Evolutionary conservation across 352 stramenopile genomes (phyloP), one percentile per base, ranked within the genome.

Genomic region (Plasmopara muralis): DNA sequence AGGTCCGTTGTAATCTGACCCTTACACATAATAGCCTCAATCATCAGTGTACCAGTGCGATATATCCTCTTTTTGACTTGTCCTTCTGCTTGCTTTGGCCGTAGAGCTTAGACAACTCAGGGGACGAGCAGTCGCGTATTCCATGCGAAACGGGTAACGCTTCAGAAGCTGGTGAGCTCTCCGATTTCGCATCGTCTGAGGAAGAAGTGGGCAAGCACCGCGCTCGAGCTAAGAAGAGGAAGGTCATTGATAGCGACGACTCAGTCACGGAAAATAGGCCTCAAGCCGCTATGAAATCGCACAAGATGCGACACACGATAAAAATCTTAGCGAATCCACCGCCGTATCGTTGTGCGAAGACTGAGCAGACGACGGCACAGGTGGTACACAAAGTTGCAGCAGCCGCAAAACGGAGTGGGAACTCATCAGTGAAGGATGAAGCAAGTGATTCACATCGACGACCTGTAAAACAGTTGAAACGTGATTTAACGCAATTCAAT

Each of bases 401-500:
- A 37, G 37, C 37, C 34, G 53, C 67, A 35, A 65, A 72, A 28
- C 47, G 52, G 13, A 50, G 52, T 18, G 43, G 42, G 13, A 62
- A 54, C 25, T 20, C 15, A 6, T 8, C 18, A 8, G 37, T 56
- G 5, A 64, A 68, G 33, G 68, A 72, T 0, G 66, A 79, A 25
- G 33, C 45, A 15, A 35, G n/a, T 0, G 81, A 89, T 28, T n/a
- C 53, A 0, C 82, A 92, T 53, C 75, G 76, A 9, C 77, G 82
- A n/a, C 82, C 82, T 0, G 62, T 70, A 15, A 88, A 92, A 65
- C 78, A 85, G 45, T 63, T 86, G 57, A 83, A 85, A 40, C 65
- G 64, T 29, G 55, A 61, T 50, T 61, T 48, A 37, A 49, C 55
- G 16, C 60, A 61, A 41, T 33, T 49, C 16, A 68, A 40, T 42